Conservation (phyloP, 2,329 filamentous ascomycete genomes). For the Diaporthe eres region DNA sequence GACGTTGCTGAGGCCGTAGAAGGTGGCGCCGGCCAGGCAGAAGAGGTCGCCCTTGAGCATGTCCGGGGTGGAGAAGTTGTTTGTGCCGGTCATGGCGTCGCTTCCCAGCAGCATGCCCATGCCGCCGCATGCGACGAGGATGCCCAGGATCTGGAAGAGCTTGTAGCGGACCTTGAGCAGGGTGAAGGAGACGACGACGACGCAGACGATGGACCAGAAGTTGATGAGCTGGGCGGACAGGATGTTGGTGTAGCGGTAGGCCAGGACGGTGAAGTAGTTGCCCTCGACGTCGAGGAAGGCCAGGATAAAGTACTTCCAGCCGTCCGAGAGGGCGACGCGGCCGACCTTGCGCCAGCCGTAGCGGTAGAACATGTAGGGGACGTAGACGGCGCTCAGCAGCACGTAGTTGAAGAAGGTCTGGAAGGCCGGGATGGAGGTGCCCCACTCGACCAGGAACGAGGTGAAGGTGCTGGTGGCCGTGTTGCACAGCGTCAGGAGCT, state of each 20-base stretch:
- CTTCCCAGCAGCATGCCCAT: constrained; percentile 89
- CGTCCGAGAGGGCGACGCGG: constrained; percentile 75
- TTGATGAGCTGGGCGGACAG: constrained; percentile 95
- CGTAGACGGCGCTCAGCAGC: constrained; percentile 85
- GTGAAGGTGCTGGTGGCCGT: constrained; percentile 94
- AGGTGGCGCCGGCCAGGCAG: constrained; percentile 87
- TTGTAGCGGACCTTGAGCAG: constrained; percentile 93
- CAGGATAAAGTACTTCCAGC: constrained; percentile 95
- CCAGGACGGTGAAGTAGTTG: constrained; percentile 97
- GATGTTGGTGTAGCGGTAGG: constrained; percentile 93
- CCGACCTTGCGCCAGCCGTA: constrained; percentile 83
- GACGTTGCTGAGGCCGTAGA: constrained; percentile 92
- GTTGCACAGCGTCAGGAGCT: constrained; percentile 89
- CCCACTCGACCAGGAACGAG: constrained; percentile 74
- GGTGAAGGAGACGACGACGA: constrained; percentile 86
- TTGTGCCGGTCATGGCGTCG: constrained; percentile 85
- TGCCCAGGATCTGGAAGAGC: constrained; percentile 85
- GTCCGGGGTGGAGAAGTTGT: constrained; percentile 77
- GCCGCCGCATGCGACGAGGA: constrained; percentile 91
- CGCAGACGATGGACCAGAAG: constrained; percentile 97
- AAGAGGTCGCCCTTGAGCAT: constrained; percentile 94
- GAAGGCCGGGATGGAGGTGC: constrained; percentile 91
- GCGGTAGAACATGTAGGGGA: constrained; percentile 81
- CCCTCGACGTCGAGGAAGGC: constrained; percentile 95
- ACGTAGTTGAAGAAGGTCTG: constrained; percentile 97